Percentiles rank a stretch among this genome's conserved stretches.
phyloP scores from a whole-genome alignment of 768 basidiomycete species.

The Gloeophyllum trabeum region DNA sequence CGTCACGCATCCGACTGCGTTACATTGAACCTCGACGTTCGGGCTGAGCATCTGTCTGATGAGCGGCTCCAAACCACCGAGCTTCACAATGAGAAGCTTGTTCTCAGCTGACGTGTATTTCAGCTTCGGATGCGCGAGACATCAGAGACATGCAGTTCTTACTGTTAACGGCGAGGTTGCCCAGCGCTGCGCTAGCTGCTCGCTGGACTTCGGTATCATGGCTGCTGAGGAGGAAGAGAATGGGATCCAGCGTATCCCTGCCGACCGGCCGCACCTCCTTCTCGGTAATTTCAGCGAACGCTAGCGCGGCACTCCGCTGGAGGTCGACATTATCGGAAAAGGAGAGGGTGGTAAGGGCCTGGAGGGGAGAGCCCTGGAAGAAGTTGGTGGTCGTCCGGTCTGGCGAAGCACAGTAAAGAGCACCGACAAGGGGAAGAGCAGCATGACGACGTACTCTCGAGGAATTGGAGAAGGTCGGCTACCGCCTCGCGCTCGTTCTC shows the following conservation, averaged over 20 bases:
- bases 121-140: neutral
- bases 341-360: conserved; percentile 90
- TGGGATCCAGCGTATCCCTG: conserved; percentile 94
- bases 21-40: conserved; percentile 99
- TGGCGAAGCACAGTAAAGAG: conserved; percentile 22
- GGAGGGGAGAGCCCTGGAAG: conserved; percentile 87
- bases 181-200: conserved; percentile 93
- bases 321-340: conserved; percentile 99
- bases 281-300: conserved; percentile 99
- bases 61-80: conserved; percentile 94
- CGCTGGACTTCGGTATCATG: conserved; percentile 99
- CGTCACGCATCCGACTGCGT: conserved; percentile 97
- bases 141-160: conserved; percentile 17
- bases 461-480: conserved; percentile 91
- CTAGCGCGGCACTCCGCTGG: conserved; percentile 93
- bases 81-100: conserved; percentile 95
- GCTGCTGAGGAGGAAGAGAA: conserved; percentile 91
- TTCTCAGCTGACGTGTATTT: conserved; percentile 75
- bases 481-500: conserved; percentile 97
- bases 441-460: conserved; percentile 71
- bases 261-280: conserved; percentile 97
- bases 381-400: conserved; percentile 99
- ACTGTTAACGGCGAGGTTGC: conserved; percentile 98
- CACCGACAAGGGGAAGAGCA: neutral
- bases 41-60: conserved; percentile 99